A percentile compares a stretch with the other conserved stretches of the same genome.
These are phyloP conservation scores for Fragaria iinumae DNA, from an alignment of 306 rosid genomes.

Conservation along the genomic window DNA sequence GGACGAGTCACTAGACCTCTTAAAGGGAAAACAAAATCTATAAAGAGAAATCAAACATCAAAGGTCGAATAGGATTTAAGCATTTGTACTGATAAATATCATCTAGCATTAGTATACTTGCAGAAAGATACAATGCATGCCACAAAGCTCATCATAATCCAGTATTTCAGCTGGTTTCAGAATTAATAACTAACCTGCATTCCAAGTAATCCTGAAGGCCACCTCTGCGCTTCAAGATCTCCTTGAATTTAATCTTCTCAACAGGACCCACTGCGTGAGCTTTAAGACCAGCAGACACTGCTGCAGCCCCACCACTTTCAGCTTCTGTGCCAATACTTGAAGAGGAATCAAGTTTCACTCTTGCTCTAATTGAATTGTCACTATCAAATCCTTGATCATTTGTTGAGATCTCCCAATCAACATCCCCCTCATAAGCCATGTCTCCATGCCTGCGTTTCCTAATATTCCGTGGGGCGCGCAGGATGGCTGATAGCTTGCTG, in stretches of 20 bases:
- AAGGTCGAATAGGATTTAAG: slow-evolving; percentile 9
- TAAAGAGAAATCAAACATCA: not conserved
- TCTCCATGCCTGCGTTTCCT: slow-evolving; percentile 83
- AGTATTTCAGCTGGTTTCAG: slow-evolving; percentile 27
- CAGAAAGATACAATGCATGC: slow-evolving; percentile 7
- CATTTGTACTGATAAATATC: not conserved
- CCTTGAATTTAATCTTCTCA: slow-evolving; percentile 94
- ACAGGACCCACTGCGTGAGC: slow-evolving; percentile 78
- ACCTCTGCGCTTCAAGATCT: slow-evolving; percentile 88
- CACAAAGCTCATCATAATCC: slow-evolving; percentile 26
- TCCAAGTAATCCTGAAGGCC: slow-evolving; percentile 91
- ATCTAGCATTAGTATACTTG: not conserved
- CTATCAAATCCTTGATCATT: slow-evolving; percentile 47
- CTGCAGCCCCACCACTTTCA: slow-evolving; percentile 76
- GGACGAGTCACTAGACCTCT: not conserved
- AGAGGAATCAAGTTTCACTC: slow-evolving; percentile 57
- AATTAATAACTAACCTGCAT: slow-evolving; percentile 68
- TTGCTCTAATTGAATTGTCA: slow-evolving; percentile 45
- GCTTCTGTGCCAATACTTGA: slow-evolving; percentile 52
- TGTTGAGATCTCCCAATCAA: slow-evolving; percentile 79
- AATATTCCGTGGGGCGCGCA: slow-evolving; percentile 50
- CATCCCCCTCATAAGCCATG: slow-evolving; percentile 99
- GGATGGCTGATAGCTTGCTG: slow-evolving; percentile 46
- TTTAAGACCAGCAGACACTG: slow-evolving; percentile 92
- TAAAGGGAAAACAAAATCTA: not conserved